These are phyloP conservation scores for Alternaria sp. DNA, from an alignment of 2,329 filamentous ascomycete species.

Conservation along the genomic window DNA sequence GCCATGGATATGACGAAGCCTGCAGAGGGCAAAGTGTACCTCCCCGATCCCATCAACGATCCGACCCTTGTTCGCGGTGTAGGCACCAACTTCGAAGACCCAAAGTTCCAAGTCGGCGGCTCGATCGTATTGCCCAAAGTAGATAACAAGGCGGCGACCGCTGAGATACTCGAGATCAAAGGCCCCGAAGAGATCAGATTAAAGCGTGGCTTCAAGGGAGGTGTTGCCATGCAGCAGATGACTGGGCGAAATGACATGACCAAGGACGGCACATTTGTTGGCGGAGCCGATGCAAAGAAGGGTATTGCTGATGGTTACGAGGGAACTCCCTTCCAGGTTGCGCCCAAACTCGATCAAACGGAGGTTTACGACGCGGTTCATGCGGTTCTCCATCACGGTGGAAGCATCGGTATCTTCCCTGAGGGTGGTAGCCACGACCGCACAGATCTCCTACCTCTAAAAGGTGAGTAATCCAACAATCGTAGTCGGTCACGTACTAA, in stretches of 20 bases:
- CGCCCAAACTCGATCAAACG: conserved; percentile 92
- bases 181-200: conserved; percentile 82
- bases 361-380: conserved; percentile 95
- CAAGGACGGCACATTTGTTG: conserved; percentile 69
- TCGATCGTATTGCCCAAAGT: conserved; percentile 86
- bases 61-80: conserved; percentile 81
- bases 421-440: conserved; percentile 97
- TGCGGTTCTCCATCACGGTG: conserved; percentile 78
- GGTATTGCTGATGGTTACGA: conserved; percentile 66
- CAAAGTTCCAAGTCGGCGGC: conserved; percentile 65
- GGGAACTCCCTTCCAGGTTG: conserved; percentile 85
- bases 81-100: conserved; percentile 80
- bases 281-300: conserved; percentile 61
- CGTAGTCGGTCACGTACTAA: conserved; percentile 22
- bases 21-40: conserved; percentile 80
- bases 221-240: conserved; percentile 77
- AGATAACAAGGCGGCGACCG: conserved; percentile 80
- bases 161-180: conserved; percentile 83
- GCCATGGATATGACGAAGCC: conserved; percentile 88
- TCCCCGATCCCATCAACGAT: conserved; percentile 86
- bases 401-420: conserved; percentile 95
- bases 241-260: conserved; percentile 80
- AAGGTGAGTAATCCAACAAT: conserved; percentile 51
- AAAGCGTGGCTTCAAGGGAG: conserved; percentile 86
- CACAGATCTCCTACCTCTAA: conserved; percentile 87